phyloP scores from a whole-genome alignment of 2,329 filamentous ascomycete species.

The Pseudogymnoascus sp. region DNA sequence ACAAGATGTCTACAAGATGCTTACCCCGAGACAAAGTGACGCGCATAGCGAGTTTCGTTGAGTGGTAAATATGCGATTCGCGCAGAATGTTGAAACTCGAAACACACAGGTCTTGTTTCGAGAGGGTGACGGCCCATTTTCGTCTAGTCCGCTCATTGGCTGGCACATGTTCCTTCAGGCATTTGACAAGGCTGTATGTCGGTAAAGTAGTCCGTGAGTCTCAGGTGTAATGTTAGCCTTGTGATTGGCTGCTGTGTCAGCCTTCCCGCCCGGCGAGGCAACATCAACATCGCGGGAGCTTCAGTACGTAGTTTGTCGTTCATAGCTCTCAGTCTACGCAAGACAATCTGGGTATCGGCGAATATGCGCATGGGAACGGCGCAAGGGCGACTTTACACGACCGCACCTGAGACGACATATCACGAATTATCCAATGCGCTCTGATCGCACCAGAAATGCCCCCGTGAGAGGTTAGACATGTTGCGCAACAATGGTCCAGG shows the following conservation, averaged over 20 bases:
- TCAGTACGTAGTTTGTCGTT: not conserved
- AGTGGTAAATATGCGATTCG: not conserved
- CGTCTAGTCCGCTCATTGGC: not conserved
- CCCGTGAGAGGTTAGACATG: conserved; percentile 6
- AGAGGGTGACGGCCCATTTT: not conserved
- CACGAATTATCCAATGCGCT: not conserved
- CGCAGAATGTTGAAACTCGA: conserved; percentile 1
- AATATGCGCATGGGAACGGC: not conserved
- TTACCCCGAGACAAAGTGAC: not conserved
- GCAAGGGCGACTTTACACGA: not conserved
- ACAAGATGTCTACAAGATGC: not conserved
- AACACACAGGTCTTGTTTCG: not conserved
- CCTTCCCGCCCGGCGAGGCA: not conserved
- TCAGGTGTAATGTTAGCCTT: not conserved
- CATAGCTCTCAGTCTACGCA: not conserved
- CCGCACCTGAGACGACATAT: not conserved
- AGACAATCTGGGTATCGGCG: not conserved
- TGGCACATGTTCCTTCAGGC: not conserved
- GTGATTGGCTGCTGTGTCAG: not conserved
- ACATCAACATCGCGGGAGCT: not conserved
- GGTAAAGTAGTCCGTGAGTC: not conserved
- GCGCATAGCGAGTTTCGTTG: not conserved
- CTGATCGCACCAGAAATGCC: not conserved
- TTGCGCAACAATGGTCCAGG: conserved; percentile 11
- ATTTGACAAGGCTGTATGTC: not conserved